phyloP scores from a whole-genome alignment of 1,284 basidiomycete species.

The Sanghuangporus sanghuang region DNA sequence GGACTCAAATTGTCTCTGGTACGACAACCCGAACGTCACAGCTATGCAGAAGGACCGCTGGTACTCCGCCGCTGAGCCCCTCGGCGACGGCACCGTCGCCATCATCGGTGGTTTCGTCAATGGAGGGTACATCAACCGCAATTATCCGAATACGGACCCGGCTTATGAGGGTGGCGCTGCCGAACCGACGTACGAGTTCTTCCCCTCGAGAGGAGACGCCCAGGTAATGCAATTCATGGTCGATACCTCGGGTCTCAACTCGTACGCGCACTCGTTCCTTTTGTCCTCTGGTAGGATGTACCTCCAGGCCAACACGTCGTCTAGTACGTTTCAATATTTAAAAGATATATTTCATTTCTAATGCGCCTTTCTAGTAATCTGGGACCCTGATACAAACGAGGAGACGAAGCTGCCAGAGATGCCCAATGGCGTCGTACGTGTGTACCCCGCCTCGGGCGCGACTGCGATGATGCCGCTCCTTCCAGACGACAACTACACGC shows the following conservation, averaged over 20 bases:
- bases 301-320: conserved; percentile 81
- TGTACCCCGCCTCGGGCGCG: conserved; percentile 91
- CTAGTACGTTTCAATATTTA: conserved; percentile 42
- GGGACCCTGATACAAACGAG: conserved; percentile 52
- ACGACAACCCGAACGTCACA: conserved; percentile 61
- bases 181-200: conserved; percentile 77
- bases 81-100: conserved; percentile 63
- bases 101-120: conserved; percentile 80
- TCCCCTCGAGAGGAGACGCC: conserved; percentile 57
- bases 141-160: conserved; percentile 64
- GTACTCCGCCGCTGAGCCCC: conserved; percentile 83
- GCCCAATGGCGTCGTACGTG: conserved; percentile 67
- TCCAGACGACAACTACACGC: conserved; percentile 83
- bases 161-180: conserved; percentile 60
- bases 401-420: conserved; percentile 61
- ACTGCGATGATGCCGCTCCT: conserved; percentile 89
- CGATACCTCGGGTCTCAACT: conserved; percentile 83
- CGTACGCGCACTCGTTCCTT: conserved; percentile 84
- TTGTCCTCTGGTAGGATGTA: conserved; percentile 82
- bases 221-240: conserved; percentile 75
- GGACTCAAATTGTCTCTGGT: conserved; percentile 67
- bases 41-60: conserved; percentile 78
- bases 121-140: conserved; percentile 88
- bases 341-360: not conserved
- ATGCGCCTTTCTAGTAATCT: conserved; percentile 44